phyloP scores from a whole-genome alignment of 345 rosid species.

The Lepidium africanum region DNA sequence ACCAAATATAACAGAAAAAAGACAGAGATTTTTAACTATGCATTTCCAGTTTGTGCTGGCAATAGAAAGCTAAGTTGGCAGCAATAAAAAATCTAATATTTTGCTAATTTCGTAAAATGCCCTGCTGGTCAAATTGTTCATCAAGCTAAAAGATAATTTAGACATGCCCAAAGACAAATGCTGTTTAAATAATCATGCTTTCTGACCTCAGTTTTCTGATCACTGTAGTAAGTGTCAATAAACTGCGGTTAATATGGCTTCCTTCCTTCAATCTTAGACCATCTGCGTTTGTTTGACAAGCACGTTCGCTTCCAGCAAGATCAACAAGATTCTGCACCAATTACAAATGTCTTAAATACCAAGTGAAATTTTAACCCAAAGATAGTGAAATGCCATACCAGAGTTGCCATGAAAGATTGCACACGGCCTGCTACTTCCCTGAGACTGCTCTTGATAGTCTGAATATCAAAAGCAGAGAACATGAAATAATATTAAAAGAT shows the following conservation, averaged over 20 bases:
- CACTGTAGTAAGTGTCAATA: slow-evolving; percentile 86
- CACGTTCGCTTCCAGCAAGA: slow-evolving; percentile 98
- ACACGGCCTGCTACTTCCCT: slow-evolving; percentile 67
- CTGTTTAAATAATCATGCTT: neutral
- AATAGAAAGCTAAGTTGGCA: neutral
- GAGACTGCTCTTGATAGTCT: slow-evolving; percentile 86
- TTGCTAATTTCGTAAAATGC: neutral
- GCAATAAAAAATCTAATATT: neutral
- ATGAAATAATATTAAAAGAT: neutral
- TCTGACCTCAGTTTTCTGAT: slow-evolving; percentile 94
- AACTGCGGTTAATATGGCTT: slow-evolving; percentile 88
- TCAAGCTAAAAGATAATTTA: neutral
- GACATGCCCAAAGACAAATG: slow-evolving; percentile 5
- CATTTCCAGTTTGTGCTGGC: neutral
- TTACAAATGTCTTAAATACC: slow-evolving; percentile 4
- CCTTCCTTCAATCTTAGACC: slow-evolving; percentile 90
- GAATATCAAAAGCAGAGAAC: slow-evolving; percentile 25
- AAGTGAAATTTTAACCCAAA: slow-evolving; percentile 3
- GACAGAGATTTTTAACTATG: neutral
- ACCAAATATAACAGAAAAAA: slow-evolving; percentile 17
- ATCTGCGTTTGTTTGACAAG: slow-evolving; percentile 75
- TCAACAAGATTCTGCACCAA: slow-evolving; percentile 85
- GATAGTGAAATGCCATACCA: slow-evolving; percentile 45
- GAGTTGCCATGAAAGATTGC: slow-evolving; percentile 78
- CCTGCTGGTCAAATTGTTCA: neutral